A percentile compares a stretch with the other conserved stretches of the same genome.
Conservation (phyloP, 768 basidiomycete species). For the Sporobolomyces phaffii region DNA sequence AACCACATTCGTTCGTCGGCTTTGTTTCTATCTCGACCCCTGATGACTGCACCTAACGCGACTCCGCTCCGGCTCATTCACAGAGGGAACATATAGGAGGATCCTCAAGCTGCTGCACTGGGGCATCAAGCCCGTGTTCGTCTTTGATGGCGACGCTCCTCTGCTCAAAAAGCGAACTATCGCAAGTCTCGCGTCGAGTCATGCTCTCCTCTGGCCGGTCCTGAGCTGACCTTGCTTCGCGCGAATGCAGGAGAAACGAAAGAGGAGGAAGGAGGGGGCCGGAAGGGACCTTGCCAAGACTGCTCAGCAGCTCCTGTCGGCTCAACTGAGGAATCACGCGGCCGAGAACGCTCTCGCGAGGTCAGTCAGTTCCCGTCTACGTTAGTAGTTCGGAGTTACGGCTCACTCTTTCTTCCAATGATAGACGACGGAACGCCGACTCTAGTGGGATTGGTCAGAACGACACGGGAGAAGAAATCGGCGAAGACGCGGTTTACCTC, state of each 20-base stretch:
- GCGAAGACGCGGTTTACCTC: conserved; percentile 74
- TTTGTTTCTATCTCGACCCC: conserved; percentile 32
- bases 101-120: conserved; percentile 93
- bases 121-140: conserved; percentile 96
- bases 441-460: conserved; percentile 52
- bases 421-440: neutral
- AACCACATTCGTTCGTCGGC: conserved; percentile 84
- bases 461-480: conserved; percentile 54
- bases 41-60: neutral
- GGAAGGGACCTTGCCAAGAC: conserved; percentile 75
- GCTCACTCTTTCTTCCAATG: neutral
- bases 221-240: no score
- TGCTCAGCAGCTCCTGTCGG: conserved; percentile 85
- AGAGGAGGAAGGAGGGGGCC: conserved; percentile 83
- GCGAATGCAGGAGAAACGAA: conserved; percentile 83
- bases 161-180: conserved; percentile 80
- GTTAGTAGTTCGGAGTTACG: neutral
- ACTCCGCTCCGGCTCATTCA: no score
- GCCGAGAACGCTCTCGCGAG: conserved; percentile 55
- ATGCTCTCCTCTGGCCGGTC: no score
- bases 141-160: conserved; percentile 96
- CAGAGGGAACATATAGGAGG: conserved; percentile 51
- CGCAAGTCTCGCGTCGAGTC: conserved; percentile 57
- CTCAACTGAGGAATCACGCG: conserved; percentile 84
- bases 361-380: conserved; percentile 40